Evolutionary conservation across 2,329 filamentous ascomycete species (phyloP).

Genomic region (Fusarium sp.): DNA sequence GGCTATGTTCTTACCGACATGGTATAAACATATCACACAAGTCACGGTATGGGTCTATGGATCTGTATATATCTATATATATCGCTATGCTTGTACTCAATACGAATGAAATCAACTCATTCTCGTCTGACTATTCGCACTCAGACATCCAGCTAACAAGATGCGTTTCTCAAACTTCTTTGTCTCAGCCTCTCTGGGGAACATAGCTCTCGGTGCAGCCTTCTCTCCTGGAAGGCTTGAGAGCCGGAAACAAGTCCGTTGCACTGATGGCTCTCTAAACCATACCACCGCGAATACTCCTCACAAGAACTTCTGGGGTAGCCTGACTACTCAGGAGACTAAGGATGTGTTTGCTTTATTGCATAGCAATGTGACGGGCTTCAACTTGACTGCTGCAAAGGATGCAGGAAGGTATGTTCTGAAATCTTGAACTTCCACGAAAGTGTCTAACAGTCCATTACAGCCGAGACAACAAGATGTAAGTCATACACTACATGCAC

Average conservation of each 20-base stretch:
- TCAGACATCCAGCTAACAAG: not conserved
- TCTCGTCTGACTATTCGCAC: not conserved
- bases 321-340: not conserved
- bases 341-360: not conserved
- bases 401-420: not conserved
- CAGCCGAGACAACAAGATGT: slow-evolving; percentile 9
- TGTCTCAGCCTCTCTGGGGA: not conserved
- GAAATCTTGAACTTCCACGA: too few species aligned
- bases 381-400: not conserved
- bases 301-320: slow-evolving; percentile 9
- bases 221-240: not conserved
- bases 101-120: not conserved
- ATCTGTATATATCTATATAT: not conserved
- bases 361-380: not conserved
- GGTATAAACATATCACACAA: not conserved
- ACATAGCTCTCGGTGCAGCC: not conserved
- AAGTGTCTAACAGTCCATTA: too few species aligned
- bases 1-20: not conserved
- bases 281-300: not conserved
- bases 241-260: not conserved
- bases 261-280: not conserved
- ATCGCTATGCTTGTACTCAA: too few species aligned
- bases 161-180: not conserved
- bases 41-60: accelerated
- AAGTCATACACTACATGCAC: accelerated